Conservation (phyloP, 345 rosid genomes). For the Salix suchowensis region DNA sequence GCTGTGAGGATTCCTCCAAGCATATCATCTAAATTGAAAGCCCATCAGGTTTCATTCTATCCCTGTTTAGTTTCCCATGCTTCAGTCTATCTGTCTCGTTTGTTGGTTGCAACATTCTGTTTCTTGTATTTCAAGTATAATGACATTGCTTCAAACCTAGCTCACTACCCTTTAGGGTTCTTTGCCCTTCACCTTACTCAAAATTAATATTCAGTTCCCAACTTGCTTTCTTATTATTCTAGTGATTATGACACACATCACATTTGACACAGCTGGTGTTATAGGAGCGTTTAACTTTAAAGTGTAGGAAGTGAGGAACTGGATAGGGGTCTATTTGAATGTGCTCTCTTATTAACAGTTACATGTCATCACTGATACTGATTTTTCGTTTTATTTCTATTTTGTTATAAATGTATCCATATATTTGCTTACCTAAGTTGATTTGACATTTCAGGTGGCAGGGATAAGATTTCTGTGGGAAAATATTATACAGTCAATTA, state of each 20-base stretch:
- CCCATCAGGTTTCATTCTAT: slow-evolving; percentile 71
- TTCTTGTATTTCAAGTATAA: not conserved
- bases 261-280: not conserved
- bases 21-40: slow-evolving; percentile 82
- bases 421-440: slow-evolving; percentile 9
- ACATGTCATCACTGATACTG: slow-evolving; percentile 1
- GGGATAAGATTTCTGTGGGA: slow-evolving; percentile 99
- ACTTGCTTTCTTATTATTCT: not conserved
- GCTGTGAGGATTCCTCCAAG: slow-evolving; percentile 86
- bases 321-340: not conserved
- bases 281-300: not conserved
- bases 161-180: not conserved
- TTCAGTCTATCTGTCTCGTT: not conserved
- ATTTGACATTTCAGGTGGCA: slow-evolving; percentile 57
- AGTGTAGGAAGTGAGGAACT: not conserved
- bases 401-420: not conserved
- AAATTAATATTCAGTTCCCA: not conserved
- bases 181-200: not conserved
- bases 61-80: not conserved
- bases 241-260: not conserved
- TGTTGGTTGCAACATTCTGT: not conserved
- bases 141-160: not conserved
- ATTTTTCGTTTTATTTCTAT: not conserved
- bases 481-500: slow-evolving; percentile 85
- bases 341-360: not conserved